Evolutionary conservation across 192 early-diverging fungal genomes (phyloP).

Genomic region (Chytriomyces sp.): DNA sequence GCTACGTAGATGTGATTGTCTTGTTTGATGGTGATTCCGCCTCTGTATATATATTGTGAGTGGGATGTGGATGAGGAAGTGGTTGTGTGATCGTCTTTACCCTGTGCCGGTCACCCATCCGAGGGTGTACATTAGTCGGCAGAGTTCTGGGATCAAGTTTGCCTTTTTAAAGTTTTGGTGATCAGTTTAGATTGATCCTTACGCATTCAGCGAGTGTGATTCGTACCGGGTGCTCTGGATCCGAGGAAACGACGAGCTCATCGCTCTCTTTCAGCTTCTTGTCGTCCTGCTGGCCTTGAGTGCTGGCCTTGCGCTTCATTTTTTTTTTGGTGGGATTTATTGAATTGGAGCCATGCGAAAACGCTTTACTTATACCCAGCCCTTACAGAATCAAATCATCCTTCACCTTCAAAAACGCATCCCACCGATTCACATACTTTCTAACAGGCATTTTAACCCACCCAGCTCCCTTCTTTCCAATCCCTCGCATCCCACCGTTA

Average conservation of each 20-base stretch:
- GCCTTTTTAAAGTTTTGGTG: slow-evolving; percentile 42
- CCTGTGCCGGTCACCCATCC: slow-evolving; percentile 98
- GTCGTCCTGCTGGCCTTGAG: neutral
- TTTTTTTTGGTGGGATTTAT: neutral
- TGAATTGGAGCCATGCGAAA: too few species aligned
- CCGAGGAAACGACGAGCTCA: slow-evolving; percentile 19
- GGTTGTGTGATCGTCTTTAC: slow-evolving; percentile 74
- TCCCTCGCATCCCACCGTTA: too few species aligned
- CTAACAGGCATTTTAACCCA: too few species aligned
- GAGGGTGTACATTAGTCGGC: slow-evolving; percentile 82
- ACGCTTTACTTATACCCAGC: too few species aligned
- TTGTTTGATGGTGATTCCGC: slow-evolving; percentile 34
- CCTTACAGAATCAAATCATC: too few species aligned
- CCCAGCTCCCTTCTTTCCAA: too few species aligned
- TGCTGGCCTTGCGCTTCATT: neutral
- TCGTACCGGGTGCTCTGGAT: slow-evolving; percentile 41
- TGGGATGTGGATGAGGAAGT: slow-evolving; percentile 32
- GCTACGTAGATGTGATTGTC: slow-evolving; percentile 83
- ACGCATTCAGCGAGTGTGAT: neutral
- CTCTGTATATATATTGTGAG: neutral
- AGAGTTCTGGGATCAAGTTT: slow-evolving; percentile 92
- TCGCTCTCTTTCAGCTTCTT: slow-evolving; percentile 19
- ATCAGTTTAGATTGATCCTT: slow-evolving; percentile 1
- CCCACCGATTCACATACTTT: too few species aligned
- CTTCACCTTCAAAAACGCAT: too few species aligned